Conservation (phyloP, 2,329 filamentous ascomycete genomes). For the Coleophoma eucalyptorum region DNA sequence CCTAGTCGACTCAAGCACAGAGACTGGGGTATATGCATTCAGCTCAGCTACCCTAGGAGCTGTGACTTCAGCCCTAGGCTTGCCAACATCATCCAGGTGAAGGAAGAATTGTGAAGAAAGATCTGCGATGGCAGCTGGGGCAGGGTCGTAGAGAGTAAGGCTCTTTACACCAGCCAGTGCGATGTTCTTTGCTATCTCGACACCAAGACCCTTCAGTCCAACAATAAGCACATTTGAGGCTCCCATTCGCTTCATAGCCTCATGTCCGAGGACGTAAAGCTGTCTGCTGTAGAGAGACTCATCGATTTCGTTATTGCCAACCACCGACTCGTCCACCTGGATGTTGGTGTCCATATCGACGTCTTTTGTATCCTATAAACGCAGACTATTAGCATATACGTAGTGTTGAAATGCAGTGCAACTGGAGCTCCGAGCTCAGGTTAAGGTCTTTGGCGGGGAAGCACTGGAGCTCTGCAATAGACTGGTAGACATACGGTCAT, state of each 20-base stretch:
- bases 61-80: constrained; percentile 82
- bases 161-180: constrained; percentile 98
- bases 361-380: constrained; percentile 43
- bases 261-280: constrained; percentile 67
- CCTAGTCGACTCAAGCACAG: constrained; percentile 62
- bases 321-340: constrained; percentile 60
- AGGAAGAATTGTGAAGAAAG: constrained; percentile 98
- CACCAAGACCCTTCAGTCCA: constrained; percentile 88
- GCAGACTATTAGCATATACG: no score
- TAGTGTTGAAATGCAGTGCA: no score
- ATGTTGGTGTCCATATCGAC: constrained; percentile 61
- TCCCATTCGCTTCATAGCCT: constrained; percentile 98
- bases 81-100: constrained; percentile 80
- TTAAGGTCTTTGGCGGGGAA: no score
- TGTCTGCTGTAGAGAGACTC: constrained; percentile 72
- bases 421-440: no score
- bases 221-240: constrained; percentile 91
- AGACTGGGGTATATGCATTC: constrained; percentile 92
- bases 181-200: constrained; percentile 98
- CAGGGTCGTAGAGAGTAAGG: constrained; percentile 86
- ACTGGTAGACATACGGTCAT: constrained; percentile 51
- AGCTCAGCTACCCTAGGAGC: constrained; percentile 88
- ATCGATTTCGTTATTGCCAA: constrained; percentile 59
- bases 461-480: no score
- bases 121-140: constrained; percentile 78